Percentiles rank a stretch among this genome's conserved stretches.
Conservation (phyloP, 768 basidiomycete species). For the Hysterangium stoloniferum region DNA sequence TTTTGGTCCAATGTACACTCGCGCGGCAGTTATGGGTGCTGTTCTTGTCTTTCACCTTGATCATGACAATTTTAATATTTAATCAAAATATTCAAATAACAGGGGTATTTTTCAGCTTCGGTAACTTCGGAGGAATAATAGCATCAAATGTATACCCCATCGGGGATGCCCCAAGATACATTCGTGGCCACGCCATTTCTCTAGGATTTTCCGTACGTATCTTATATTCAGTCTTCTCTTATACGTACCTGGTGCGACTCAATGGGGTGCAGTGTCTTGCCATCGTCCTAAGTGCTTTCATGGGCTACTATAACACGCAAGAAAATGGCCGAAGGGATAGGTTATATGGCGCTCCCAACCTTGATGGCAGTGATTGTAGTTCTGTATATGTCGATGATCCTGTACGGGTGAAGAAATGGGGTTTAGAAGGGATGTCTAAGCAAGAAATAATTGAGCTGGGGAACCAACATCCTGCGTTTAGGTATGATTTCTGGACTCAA, state of each 20-base stretch:
- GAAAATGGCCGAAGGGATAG: constrained; percentile 30
- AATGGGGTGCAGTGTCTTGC: constrained; percentile 8
- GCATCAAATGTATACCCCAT: constrained; percentile 16
- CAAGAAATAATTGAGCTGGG: constrained; percentile 8
- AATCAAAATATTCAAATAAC: not conserved
- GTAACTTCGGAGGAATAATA: constrained; percentile 22
- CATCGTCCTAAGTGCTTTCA: constrained; percentile 15
- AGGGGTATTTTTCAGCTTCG: constrained; percentile 18
- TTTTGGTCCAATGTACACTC: constrained; percentile 17
- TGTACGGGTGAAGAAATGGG: constrained; percentile 2
- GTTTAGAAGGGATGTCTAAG: constrained; percentile 8
- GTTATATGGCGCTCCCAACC: constrained; percentile 23
- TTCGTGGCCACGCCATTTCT: constrained; percentile 19
- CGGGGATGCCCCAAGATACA: constrained; percentile 17
- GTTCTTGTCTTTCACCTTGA: no score
- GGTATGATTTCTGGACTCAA: no score
- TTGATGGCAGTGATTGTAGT: constrained; percentile 14
- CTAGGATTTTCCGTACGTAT: constrained; percentile 21
- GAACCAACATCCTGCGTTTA: constrained; percentile 10
- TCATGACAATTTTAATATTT: no score
- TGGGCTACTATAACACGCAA: constrained; percentile 21
- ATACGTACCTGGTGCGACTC: not conserved
- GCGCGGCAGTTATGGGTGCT: constrained; percentile 21
- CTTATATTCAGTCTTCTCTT: not conserved
- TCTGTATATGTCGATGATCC: constrained; percentile 1